phyloP scores from a whole-genome alignment of 2,329 filamentous ascomycete genomes.

The Claviceps africana region DNA sequence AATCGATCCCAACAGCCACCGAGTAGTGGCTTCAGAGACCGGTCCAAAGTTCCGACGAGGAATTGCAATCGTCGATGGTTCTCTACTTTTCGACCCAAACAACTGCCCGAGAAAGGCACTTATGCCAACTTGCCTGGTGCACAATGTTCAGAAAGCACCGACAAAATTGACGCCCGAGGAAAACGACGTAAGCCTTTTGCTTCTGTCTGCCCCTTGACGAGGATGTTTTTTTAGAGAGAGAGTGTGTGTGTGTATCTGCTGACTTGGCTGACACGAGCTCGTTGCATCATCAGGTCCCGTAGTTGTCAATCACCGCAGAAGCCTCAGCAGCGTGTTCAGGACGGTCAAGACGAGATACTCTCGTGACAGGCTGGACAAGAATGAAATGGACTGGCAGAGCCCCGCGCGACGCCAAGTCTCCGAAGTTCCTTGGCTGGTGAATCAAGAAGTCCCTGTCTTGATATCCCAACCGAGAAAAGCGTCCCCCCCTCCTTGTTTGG shows the following conservation, averaged over 20 bases:
- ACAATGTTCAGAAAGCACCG: not conserved
- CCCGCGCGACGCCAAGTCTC: not conserved
- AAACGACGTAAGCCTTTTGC: constrained; percentile 1
- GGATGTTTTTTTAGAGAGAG: not conserved
- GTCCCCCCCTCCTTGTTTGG: constrained; percentile 15
- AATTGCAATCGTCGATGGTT: constrained; percentile 9
- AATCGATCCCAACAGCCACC: constrained; percentile 9
- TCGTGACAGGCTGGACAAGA: constrained; percentile 11
- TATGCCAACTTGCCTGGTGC: not conserved
- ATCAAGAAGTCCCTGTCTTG: not conserved
- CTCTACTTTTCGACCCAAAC: constrained; percentile 7
- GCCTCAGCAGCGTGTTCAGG: constrained; percentile 17
- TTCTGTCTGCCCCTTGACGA: not conserved
- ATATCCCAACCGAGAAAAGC: not conserved
- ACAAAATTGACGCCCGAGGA: not conserved
- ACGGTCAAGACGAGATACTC: constrained; percentile 15
- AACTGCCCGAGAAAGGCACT: not conserved
- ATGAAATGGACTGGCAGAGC: not conserved
- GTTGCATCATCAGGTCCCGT: constrained; percentile 1
- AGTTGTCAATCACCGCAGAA: constrained; percentile 12
- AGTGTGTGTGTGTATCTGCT: too few species aligned
- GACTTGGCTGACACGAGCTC: not conserved
- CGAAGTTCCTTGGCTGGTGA: not conserved
- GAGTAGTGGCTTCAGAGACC: constrained; percentile 1
- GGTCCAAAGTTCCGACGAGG: constrained; percentile 3